phyloP scores from a whole-genome alignment of 2,329 filamentous ascomycete species.

The Akanthomyces muscarius region DNA sequence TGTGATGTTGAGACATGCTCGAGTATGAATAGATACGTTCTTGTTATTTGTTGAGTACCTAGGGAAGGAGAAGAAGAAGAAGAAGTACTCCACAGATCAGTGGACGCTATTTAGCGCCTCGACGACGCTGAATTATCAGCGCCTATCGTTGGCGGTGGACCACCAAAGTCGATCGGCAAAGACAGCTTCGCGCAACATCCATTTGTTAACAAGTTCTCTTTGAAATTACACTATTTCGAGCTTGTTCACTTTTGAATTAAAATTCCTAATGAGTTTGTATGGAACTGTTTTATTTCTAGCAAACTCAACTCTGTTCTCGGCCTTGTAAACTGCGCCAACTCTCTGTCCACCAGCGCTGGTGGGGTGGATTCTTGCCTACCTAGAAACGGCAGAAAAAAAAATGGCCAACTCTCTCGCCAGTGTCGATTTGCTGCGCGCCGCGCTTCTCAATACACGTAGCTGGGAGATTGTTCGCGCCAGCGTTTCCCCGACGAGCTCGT shows the following conservation, averaged over 20 bases:
- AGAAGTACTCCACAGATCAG: not conserved
- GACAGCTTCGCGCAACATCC: too few species aligned
- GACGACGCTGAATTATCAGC: too few species aligned
- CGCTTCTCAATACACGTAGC: not conserved
- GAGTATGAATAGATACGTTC: not conserved
- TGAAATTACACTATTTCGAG: too few species aligned
- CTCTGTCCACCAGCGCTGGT: too few species aligned
- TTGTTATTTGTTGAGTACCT: not conserved
- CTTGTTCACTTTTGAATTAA: too few species aligned
- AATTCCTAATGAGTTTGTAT: too few species aligned
- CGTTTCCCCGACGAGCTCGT: not conserved
- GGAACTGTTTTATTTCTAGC: too few species aligned
- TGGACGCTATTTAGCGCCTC: not conserved
- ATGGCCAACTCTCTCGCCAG: not conserved
- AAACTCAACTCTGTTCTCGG: not conserved
- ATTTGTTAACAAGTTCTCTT: too few species aligned
- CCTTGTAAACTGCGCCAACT: not conserved
- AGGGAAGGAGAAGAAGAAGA: not conserved
- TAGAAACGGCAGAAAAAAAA: slow-evolving; percentile 7
- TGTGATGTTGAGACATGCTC: not conserved
- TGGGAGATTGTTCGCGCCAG: not conserved
- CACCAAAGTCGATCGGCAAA: too few species aligned
- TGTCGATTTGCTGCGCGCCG: not conserved
- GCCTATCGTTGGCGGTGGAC: too few species aligned
- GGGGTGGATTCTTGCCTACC: not conserved